Conservation (phyloP, 2,329 filamentous ascomycete species). For the Grosmannia clavigera region DNA sequence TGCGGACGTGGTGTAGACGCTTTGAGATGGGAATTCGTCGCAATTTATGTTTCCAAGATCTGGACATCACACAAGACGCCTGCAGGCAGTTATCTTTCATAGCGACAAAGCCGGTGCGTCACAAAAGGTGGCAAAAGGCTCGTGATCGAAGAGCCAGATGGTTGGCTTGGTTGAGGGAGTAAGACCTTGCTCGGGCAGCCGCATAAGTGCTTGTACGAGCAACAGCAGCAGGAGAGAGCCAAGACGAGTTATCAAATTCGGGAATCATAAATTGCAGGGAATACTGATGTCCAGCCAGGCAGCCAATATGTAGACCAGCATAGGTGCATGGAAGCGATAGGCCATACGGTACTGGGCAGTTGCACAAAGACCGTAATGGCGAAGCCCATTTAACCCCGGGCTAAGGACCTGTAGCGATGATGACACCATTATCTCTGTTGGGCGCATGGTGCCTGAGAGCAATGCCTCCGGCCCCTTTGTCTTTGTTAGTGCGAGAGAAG, state of each 20-base stretch:
- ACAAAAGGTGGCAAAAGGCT: not conserved
- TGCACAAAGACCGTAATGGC: not conserved
- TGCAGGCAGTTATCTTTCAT: too few relatives aligned
- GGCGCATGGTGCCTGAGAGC: too few relatives aligned
- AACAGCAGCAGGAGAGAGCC: not conserved
- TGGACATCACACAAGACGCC: too few relatives aligned
- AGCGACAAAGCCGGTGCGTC: too few relatives aligned
- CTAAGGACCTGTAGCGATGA: too few relatives aligned
- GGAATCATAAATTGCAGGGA: not conserved
- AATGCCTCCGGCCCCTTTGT: too few relatives aligned
- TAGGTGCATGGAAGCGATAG: constrained; percentile 11
- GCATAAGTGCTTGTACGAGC: not conserved
- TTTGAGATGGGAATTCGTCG: not conserved
- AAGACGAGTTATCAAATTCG: not conserved
- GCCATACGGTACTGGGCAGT: not conserved
- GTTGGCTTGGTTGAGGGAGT: not conserved
- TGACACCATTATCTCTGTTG: too few relatives aligned
- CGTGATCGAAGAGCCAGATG: not conserved
- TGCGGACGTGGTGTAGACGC: not conserved
- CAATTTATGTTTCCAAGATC: not conserved
- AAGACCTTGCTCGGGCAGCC: not conserved
- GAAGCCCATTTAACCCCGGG: too few relatives aligned
- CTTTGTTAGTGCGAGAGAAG: too few relatives aligned
- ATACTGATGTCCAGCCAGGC: not conserved
- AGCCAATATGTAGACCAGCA: not conserved